Evolutionary conservation across 176 grass and related monocot genomes (phyloP).

Genomic region (Triticum timopheevii): DNA sequence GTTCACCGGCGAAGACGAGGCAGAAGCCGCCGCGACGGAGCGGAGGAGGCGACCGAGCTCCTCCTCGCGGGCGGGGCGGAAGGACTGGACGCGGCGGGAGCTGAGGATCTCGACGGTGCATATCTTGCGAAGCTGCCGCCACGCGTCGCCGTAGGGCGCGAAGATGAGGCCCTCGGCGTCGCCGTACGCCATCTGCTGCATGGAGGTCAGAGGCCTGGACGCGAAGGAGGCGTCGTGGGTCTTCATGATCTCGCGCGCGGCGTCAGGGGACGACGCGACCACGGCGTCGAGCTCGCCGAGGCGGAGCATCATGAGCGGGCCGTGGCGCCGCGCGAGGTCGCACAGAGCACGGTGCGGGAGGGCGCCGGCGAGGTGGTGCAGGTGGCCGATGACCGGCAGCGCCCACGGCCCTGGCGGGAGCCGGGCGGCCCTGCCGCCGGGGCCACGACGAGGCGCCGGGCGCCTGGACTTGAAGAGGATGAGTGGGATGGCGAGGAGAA

Average conservation of each 20-base stretch:
- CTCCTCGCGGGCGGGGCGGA: slow-evolving; percentile 27
- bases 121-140: slow-evolving; percentile 60
- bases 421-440: too few species aligned
- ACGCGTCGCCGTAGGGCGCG: slow-evolving; percentile 49
- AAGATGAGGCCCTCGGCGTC: slow-evolving; percentile 47
- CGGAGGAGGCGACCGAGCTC: slow-evolving; percentile 29
- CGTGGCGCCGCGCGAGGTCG: not conserved
- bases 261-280: slow-evolving; percentile 44
- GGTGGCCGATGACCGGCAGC: slow-evolving; percentile 24
- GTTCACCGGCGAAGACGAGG: slow-evolving; percentile 11
- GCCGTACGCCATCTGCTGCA: slow-evolving; percentile 21
- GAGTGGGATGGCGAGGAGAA: not conserved
- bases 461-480: not conserved
- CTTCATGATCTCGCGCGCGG: slow-evolving; percentile 61
- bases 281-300: slow-evolving; percentile 16
- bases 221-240: slow-evolving; percentile 59
- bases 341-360: slow-evolving; percentile 25
- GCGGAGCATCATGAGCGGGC: slow-evolving; percentile 17
- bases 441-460: not conserved
- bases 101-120: slow-evolving; percentile 40
- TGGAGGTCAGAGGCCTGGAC: slow-evolving; percentile 26
- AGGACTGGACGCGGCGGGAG: slow-evolving; percentile 46
- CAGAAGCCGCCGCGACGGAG: not conserved
- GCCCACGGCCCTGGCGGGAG: slow-evolving; percentile 4
- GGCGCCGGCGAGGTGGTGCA: slow-evolving; percentile 12